These are phyloP conservation scores for Coleophoma eucalyptorum DNA, from an alignment of 2,329 filamentous ascomycete genomes.

Conservation along the genomic window DNA sequence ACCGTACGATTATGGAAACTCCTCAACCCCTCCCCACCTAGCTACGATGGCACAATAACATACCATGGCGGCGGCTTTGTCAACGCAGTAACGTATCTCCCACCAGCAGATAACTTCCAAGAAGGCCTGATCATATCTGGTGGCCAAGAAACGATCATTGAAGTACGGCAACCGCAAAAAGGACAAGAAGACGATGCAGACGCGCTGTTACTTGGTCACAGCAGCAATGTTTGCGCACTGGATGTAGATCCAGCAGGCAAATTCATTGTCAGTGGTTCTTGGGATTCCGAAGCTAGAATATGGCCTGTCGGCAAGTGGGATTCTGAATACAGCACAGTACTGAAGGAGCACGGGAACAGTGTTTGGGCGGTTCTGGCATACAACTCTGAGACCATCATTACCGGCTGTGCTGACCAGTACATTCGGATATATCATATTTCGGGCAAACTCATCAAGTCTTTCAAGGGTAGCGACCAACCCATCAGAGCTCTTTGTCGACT, in stretches of 20 bases:
- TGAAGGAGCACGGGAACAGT: conserved; percentile 74
- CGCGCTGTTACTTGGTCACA: conserved; percentile 80
- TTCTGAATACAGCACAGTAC: conserved; percentile 72
- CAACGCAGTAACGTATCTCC: conserved; percentile 77
- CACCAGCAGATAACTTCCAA: conserved; percentile 60
- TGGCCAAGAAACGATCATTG: conserved; percentile 89
- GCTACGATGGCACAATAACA: conserved; percentile 74
- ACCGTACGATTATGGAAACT: conserved; percentile 85
- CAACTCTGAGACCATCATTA: conserved; percentile 76
- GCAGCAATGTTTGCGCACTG: conserved; percentile 82
- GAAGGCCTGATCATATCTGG: conserved; percentile 83
- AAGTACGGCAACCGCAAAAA: conserved; percentile 72
- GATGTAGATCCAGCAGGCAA: conserved; percentile 70
- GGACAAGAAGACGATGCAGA: conserved; percentile 73
- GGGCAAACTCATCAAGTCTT: conserved; percentile 59
- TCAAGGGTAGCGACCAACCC: conserved; percentile 73
- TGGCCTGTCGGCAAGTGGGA: conserved; percentile 89
- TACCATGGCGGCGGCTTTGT: conserved; percentile 82
- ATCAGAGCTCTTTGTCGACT: conserved; percentile 85
- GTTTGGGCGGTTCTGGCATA: conserved; percentile 93
- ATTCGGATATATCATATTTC: conserved; percentile 76
- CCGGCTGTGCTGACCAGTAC: conserved; percentile 86
- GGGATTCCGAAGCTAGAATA: conserved; percentile 84
- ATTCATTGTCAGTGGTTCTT: conserved; percentile 85
- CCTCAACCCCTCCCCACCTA: conserved; percentile 58